phyloP scores from a whole-genome alignment of 305 asterid genomes.

The Rubia tinctorum region DNA sequence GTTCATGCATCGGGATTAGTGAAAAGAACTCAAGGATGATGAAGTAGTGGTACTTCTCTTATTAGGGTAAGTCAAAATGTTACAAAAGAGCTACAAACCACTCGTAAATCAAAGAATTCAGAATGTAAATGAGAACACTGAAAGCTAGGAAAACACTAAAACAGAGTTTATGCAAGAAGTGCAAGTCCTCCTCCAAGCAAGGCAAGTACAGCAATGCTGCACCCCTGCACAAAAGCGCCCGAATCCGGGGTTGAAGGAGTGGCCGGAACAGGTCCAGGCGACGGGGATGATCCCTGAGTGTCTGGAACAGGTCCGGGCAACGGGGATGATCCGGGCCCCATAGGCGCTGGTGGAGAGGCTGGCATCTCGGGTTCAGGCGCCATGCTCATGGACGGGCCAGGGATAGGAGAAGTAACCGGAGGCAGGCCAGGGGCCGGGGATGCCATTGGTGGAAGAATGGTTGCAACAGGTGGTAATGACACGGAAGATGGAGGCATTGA shows the following conservation, averaged over 20 bases:
- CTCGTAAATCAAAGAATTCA: constrained; percentile 12
- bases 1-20: background rate
- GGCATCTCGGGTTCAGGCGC: constrained; percentile 16
- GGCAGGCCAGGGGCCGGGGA: constrained; percentile 19
- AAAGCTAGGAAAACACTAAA: constrained; percentile 2
- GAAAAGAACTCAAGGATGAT: background rate
- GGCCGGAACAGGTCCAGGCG: constrained; percentile 15
- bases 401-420: constrained; percentile 19
- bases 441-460: constrained; percentile 31
- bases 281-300: constrained; percentile 9
- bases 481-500: background rate
- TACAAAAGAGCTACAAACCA: constrained; percentile 19
- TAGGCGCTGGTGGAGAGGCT: constrained; percentile 33
- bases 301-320: constrained; percentile 16
- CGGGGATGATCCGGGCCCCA: constrained; percentile 16
- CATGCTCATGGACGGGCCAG: constrained; percentile 26
- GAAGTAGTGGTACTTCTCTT: background rate
- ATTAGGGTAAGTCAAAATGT: constrained; percentile 20
- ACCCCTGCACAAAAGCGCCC: constrained; percentile 33
- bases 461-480: constrained; percentile 28
- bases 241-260: constrained; percentile 27
- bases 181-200: constrained; percentile 48
- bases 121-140: constrained; percentile 18
- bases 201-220: constrained; percentile 37
- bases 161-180: constrained; percentile 29